phyloP scores from a whole-genome alignment of 2,329 filamentous ascomycete genomes.

The Dichotomopilus funicola region DNA sequence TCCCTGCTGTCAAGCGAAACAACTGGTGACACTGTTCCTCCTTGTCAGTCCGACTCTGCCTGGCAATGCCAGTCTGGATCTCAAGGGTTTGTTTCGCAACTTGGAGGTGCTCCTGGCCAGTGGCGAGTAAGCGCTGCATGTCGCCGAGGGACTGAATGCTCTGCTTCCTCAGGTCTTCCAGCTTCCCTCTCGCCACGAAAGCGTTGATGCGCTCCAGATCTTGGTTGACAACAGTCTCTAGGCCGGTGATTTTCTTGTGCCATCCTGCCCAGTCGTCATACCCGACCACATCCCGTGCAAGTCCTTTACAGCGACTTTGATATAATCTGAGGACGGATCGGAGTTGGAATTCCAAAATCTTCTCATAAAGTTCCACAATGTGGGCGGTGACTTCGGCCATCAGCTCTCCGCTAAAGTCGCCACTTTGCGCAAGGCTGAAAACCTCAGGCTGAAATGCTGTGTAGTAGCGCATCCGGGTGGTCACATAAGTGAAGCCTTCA shows the following conservation, averaged over 20 bases:
- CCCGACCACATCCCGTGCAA: background rate
- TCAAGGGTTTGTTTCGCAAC: background rate
- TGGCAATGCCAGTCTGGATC: background rate
- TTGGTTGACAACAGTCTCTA: background rate
- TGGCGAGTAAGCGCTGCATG: background rate
- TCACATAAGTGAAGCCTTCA: slow-evolving; percentile 31
- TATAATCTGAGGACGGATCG: slow-evolving; percentile 30
- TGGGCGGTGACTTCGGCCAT: slow-evolving; percentile 12
- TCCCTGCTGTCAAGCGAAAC: slow-evolving; percentile 1
- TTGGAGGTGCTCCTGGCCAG: background rate
- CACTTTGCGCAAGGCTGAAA: background rate
- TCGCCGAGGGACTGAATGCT: background rate
- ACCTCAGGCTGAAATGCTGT: slow-evolving; percentile 25
- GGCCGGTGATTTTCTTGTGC: background rate
- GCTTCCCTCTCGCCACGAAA: background rate
- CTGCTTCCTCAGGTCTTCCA: background rate
- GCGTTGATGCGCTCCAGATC: background rate
- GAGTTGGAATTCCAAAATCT: slow-evolving; percentile 33
- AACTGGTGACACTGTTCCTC: slow-evolving; percentile 6
- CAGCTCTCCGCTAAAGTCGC: slow-evolving; percentile 6
- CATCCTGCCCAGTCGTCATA: background rate
- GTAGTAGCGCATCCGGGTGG: slow-evolving; percentile 30
- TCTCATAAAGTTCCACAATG: slow-evolving; percentile 28
- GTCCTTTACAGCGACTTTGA: background rate
- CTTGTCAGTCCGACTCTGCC: background rate